Evolutionary conservation across 192 early-diverging fungal genomes (phyloP), one percentile per base, ranked within the genome.

Genomic region (Chytriomyces hyalinus): DNA sequence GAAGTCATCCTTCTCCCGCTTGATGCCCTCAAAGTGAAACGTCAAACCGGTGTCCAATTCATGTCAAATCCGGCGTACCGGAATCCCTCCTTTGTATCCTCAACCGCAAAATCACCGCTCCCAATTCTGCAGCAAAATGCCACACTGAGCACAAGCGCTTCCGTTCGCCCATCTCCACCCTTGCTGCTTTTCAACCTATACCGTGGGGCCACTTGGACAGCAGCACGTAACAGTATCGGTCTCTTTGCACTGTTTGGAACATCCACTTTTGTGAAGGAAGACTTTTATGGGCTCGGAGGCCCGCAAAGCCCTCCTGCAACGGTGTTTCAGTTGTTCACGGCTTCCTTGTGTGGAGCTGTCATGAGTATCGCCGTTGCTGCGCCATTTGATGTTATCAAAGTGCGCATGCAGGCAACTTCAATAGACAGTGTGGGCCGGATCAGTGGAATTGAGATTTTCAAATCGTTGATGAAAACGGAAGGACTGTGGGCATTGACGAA

Each of bases 341-440:
- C 94, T 8, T 95, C 94, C 45, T 92, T 96, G 65, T 93, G 91
- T 65, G 96, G 95, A 26, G 92, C 96, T 13, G 85, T 93, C 47
- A 93, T 94, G 15, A 94, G 93, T 63, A 92, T 97, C 79, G 91
- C 92, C 8, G 91, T 97, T 20, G 93, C 95, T 11, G 92, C 94
- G 24, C 96, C 96, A 8, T 88, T 97, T 79, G 96, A 97, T 83
- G 95, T 97, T 13, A 92, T 97, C 84, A 97, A 97, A 90, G 94
- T 94, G n/a, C 91, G 96, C 63, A 94, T 97, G 82, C 96, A 97
- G 84, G 92, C 93, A 63, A 90, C 92, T 59, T 91, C 93, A 75
- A 92, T 95, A 79, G 95, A 94, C 17, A 85, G 87, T 74, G 92
- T 92, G 28, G 91, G 92, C 78, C 89, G 91, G 67, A 44, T 73